phyloP scores from a whole-genome alignment of 2,329 filamentous ascomycete species.

The Teratosphaeriaceae sp. region DNA sequence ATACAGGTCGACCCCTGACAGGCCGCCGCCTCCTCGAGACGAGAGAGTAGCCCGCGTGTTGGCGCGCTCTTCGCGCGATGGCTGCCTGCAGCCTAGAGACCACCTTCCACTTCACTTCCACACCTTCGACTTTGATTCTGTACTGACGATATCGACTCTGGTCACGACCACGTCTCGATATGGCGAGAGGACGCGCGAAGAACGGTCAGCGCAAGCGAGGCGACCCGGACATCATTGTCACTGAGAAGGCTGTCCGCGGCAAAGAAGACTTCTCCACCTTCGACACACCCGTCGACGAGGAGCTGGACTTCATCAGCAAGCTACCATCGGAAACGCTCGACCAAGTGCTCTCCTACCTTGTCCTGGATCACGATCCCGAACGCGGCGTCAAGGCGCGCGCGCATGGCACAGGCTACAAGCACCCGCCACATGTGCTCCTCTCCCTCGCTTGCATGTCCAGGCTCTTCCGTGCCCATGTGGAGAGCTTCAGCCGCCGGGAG shows the following conservation, averaged over 20 bases:
- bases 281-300: constrained; percentile 5
- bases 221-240: background rate
- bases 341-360: constrained; percentile 8
- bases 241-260: background rate
- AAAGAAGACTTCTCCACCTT: background rate
- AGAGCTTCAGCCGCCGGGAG: constrained; percentile 9
- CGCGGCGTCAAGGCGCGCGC: background rate
- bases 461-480: constrained; percentile 6
- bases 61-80: no score
- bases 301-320: constrained; percentile 11
- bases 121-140: no score
- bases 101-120: no score
- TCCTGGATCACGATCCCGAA: constrained; percentile 14
- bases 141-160: no score
- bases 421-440: constrained; percentile 10
- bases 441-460: constrained; percentile 13
- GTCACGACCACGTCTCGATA: no score
- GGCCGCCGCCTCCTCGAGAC: no score
- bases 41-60: no score
- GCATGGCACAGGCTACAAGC: background rate
- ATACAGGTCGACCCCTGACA: no score
- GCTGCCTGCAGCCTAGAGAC: no score
- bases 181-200: no score
- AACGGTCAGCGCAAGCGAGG: no score
- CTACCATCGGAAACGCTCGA: constrained; percentile 12